A percentile compares a stretch with the other conserved stretches of the same genome.
phyloP scores from a whole-genome alignment of 768 basidiomycete species.

The Hemileccinum rubropunctum region DNA sequence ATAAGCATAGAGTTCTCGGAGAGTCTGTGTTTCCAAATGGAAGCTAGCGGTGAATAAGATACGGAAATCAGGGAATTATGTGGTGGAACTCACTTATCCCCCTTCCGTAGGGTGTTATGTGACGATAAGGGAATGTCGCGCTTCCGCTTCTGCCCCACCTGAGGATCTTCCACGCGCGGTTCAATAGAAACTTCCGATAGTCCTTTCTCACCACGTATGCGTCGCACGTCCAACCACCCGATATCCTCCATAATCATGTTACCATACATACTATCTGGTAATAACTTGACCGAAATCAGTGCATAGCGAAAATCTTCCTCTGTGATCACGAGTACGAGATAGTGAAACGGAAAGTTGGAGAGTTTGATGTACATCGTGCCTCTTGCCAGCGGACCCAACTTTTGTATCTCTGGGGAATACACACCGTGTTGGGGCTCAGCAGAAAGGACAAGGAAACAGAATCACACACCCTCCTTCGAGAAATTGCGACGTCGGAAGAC shows the following conservation, averaged over 20 bases:
- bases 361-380: slow-evolving; percentile 75
- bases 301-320: slow-evolving; percentile 80
- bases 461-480: slow-evolving; percentile 50
- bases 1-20: slow-evolving; percentile 81
- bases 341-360: slow-evolving; percentile 72
- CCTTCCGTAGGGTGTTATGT: slow-evolving; percentile 13
- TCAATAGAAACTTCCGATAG: slow-evolving; percentile 10
- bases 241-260: slow-evolving; percentile 74
- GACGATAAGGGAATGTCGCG: slow-evolving; percentile 13
- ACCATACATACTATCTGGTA: slow-evolving; percentile 52
- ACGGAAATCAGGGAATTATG: neutral
- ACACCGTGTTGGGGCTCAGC: neutral
- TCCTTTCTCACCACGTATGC: slow-evolving; percentile 53
- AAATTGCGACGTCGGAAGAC: slow-evolving; percentile 71
- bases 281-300: slow-evolving; percentile 62
- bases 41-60: slow-evolving; percentile 37
- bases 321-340: slow-evolving; percentile 80
- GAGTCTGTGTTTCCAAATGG: slow-evolving; percentile 65
- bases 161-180: slow-evolving; percentile 16
- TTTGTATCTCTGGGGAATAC: slow-evolving; percentile 53
- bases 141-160: slow-evolving; percentile 31
- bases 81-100: slow-evolving; percentile 27
- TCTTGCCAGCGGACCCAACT: slow-evolving; percentile 63
- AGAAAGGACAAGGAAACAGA: slow-evolving; percentile 1
- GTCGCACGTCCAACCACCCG: slow-evolving; percentile 70